phyloP scores from a whole-genome alignment of 257 asterid species.

The Nemophila menziesii region DNA sequence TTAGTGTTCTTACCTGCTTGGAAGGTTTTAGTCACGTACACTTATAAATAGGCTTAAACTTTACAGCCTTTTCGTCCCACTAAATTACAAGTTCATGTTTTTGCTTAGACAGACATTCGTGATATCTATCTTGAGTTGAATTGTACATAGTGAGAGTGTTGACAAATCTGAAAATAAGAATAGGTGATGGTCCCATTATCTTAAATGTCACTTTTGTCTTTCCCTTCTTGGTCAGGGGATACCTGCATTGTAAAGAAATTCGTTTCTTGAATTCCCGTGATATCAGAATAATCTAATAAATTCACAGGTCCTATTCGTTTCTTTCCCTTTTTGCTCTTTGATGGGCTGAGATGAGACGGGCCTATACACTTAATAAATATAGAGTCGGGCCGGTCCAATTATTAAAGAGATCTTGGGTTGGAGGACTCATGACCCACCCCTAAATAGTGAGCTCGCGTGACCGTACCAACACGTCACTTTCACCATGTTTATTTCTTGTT shows the following conservation, averaged over 20 bases:
- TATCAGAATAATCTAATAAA: too few relatives aligned
- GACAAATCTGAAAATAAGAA: conserved; percentile 2
- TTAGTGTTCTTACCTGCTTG: conserved; percentile 18
- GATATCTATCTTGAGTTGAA: background rate
- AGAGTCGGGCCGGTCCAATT: too few relatives aligned
- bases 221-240: background rate
- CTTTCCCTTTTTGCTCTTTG: too few relatives aligned
- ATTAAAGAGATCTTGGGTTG: too few relatives aligned
- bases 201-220: background rate
- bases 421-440: too few relatives aligned
- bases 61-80: background rate
- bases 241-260: background rate
- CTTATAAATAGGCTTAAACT: background rate
- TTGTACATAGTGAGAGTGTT: background rate
- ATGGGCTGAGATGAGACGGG: too few relatives aligned
- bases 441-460: too few relatives aligned
- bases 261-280: too few relatives aligned
- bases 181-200: conserved; percentile 6
- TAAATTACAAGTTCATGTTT: background rate
- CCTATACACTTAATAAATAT: too few relatives aligned
- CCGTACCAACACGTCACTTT: too few relatives aligned
- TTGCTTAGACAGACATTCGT: background rate
- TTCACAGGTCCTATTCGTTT: too few relatives aligned
- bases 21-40: conserved; percentile 4
- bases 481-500: too few relatives aligned